Evolutionary conservation across 176 grass and related monocot species (phyloP).

Genomic region (Alloteropsis semialata): DNA sequence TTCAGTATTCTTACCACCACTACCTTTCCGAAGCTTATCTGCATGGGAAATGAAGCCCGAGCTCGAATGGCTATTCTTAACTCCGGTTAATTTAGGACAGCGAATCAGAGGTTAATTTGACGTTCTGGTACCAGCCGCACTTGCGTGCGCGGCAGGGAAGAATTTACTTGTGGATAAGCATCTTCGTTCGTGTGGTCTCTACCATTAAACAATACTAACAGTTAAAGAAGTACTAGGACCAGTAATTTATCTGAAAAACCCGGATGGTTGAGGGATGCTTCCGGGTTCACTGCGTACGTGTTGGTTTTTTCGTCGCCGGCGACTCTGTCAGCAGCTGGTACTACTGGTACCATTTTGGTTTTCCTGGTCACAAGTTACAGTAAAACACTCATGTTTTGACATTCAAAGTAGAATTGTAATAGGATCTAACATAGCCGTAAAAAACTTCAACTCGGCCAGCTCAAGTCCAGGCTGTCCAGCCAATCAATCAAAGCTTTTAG

Average conservation of each 20-base stretch:
- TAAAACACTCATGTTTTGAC: neutral
- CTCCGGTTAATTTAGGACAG: neutral
- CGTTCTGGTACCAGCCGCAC: neutral
- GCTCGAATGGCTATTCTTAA: neutral
- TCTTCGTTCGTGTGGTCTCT: neutral
- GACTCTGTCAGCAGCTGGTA: neutral
- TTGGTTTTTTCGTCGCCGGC: neutral
- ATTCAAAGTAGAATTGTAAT: conserved; percentile 10
- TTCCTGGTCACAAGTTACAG: neutral
- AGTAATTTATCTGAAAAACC: neutral
- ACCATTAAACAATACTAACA: neutral
- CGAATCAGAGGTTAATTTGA: neutral
- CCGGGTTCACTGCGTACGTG: neutral
- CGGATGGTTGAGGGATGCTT: neutral
- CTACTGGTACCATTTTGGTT: neutral
- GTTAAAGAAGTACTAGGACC: neutral
- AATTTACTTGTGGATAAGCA: conserved; percentile 27
- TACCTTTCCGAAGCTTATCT: conserved; percentile 35
- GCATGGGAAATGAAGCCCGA: conserved; percentile 31
- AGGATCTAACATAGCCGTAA: conserved; percentile 18
- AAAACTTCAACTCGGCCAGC: neutral
- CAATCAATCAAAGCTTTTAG: neutral
- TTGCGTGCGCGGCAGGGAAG: conserved; percentile 10
- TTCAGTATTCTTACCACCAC: conserved; percentile 19
- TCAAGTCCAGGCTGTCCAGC: neutral